phyloP scores from a whole-genome alignment of 371 early-diverging fungal species.

The Apophysomyces ossiformis region DNA sequence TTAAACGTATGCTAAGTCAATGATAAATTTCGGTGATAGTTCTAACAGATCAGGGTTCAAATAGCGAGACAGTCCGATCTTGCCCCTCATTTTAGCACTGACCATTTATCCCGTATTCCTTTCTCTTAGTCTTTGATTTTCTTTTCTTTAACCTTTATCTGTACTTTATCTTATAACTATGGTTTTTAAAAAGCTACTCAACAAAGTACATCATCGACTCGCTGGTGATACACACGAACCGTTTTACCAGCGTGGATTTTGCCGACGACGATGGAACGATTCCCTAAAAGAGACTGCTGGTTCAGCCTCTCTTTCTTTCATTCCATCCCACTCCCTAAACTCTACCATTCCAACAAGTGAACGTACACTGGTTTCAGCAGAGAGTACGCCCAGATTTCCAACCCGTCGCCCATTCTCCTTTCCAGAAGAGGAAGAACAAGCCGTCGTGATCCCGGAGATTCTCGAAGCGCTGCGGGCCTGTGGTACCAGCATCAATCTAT shows the following conservation, averaged over 20 bases:
- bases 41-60: no score
- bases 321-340: slow-evolving; percentile 1
- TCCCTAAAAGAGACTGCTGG: not conserved
- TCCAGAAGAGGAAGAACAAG: not conserved
- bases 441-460: not conserved
- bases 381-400: not conserved
- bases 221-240: slow-evolving; percentile 4
- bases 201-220: slow-evolving; percentile 9
- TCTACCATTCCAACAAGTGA: not conserved
- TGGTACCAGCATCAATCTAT: not conserved
- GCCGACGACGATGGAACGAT: not conserved
- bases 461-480: not conserved
- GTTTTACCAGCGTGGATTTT: not conserved
- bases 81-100: slow-evolving; percentile 8
- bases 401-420: not conserved
- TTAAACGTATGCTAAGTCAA: no score
- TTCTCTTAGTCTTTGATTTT: not conserved
- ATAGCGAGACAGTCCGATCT: not conserved
- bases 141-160: not conserved
- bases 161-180: not conserved
- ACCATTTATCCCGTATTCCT: slow-evolving; percentile 6
- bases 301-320: not conserved
- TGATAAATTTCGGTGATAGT: no score
- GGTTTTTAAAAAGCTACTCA: not conserved
- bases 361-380: not conserved